Conservation (phyloP, 2,329 filamentous ascomycete genomes). For the Stemphylium vesicarium region DNA sequence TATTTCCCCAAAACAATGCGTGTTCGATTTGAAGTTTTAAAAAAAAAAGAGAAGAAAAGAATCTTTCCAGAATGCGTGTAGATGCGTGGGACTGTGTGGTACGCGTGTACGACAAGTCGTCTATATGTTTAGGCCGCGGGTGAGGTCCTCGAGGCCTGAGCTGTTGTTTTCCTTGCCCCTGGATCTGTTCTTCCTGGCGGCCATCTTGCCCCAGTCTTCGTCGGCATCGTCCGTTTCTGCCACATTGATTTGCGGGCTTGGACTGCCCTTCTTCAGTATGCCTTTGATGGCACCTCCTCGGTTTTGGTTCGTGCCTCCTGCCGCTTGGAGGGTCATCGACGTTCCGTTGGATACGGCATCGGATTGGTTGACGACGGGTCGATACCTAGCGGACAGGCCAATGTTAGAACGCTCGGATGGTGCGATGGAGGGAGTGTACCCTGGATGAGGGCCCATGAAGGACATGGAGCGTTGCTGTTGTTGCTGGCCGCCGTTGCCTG, state of each 20-base stretch:
- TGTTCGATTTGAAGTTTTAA: conserved; percentile 1
- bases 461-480: conserved; percentile 42
- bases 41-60: background rate
- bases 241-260: conserved; percentile 15
- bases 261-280: conserved; percentile 39
- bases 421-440: conserved; percentile 89
- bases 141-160: conserved; percentile 34
- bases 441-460: conserved; percentile 44
- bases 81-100: conserved; percentile 4
- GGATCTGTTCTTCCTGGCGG: conserved; percentile 37
- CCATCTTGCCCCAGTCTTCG: conserved; percentile 44
- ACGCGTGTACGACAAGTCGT: conserved; percentile 5
- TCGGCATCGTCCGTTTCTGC: conserved; percentile 41
- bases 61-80: conserved; percentile 5
- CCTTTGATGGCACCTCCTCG: conserved; percentile 36
- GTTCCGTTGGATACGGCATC: conserved; percentile 40
- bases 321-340: conserved; percentile 43
- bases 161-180: conserved; percentile 26
- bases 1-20: conserved; percentile 10
- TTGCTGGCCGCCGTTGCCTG: conserved; percentile 54
- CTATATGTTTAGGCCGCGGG: conserved; percentile 34
- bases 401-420: conserved; percentile 95
- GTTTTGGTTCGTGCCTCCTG: conserved; percentile 28
- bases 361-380: conserved; percentile 72
- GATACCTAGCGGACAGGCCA: conserved; percentile 86